These are phyloP conservation scores for Candida maltosa DNA, from an alignment of 805 yeast genomes.

Conservation along the genomic window DNA sequence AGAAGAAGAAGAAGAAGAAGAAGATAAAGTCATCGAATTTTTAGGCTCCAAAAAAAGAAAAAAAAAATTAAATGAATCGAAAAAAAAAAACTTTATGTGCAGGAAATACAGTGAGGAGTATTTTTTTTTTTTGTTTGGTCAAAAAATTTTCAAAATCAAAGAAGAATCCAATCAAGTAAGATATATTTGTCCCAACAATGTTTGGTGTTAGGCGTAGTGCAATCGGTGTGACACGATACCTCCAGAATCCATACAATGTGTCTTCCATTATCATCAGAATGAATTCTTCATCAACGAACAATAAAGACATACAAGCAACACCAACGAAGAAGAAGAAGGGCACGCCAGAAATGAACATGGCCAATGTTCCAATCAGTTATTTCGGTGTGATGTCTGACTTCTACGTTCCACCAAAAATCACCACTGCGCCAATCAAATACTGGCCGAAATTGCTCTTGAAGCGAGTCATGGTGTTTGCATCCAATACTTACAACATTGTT, in stretches of 20 bases:
- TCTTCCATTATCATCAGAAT: no score
- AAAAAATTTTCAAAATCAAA: slow-evolving; percentile 1
- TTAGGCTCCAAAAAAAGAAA: no score
- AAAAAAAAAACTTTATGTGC: no score
- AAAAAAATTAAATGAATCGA: no score
- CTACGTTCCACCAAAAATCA: slow-evolving; percentile 38
- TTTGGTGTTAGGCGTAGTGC: no score
- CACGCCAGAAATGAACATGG: slow-evolving; percentile 24
- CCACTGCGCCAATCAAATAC: slow-evolving; percentile 21
- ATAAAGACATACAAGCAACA: not conserved
- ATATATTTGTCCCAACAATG: no score
- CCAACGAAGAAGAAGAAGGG: slow-evolving; percentile 8
- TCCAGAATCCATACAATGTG: no score
- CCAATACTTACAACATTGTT: slow-evolving; percentile 56
- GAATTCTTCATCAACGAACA: no score
- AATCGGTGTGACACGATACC: no score
- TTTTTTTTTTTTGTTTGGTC: not conserved
- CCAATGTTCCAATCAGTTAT: slow-evolving; percentile 35
- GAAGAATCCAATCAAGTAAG: no score
- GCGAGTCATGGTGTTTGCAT: slow-evolving; percentile 63
- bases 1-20: no score
- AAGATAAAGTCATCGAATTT: slow-evolving; percentile 2
- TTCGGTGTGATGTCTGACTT: slow-evolving; percentile 42
- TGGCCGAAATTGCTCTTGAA: slow-evolving; percentile 52
- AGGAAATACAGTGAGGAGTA: not conserved